phyloP scores from a whole-genome alignment of 2,329 filamentous ascomycete genomes.

The Exserohilum turcica region DNA sequence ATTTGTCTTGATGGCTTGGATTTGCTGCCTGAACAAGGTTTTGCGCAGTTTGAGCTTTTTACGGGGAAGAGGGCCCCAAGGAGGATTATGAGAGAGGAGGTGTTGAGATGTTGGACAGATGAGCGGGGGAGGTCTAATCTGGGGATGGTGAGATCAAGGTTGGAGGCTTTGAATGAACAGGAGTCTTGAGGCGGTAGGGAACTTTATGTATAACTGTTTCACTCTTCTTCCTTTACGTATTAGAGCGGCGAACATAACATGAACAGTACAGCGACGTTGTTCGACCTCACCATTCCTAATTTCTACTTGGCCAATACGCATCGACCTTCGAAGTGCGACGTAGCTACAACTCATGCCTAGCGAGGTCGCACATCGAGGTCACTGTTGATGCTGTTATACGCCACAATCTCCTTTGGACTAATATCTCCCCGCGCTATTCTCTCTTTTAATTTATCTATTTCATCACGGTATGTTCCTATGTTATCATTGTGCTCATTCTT shows the following conservation, averaged over 20 bases:
- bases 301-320: not conserved
- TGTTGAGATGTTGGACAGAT: constrained; percentile 48
- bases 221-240: not conserved
- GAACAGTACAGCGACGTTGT: not conserved
- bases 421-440: constrained; percentile 4
- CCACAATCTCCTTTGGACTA: not conserved
- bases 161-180: constrained; percentile 39
- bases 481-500: constrained; percentile 8
- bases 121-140: constrained; percentile 33
- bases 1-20: constrained; percentile 77
- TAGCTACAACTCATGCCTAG: constrained; percentile 21
- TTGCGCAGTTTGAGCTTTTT: constrained; percentile 80
- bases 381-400: constrained; percentile 2
- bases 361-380: constrained; percentile 5
- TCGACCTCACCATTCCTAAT: not conserved
- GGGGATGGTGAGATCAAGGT: constrained; percentile 33
- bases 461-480: not conserved
- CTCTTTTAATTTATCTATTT: constrained; percentile 1
- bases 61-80: constrained; percentile 74
- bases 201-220: not conserved
- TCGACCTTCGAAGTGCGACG: not conserved
- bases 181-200: constrained; percentile 26
- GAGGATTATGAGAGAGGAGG: constrained; percentile 70
- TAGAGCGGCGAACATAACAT: not conserved
- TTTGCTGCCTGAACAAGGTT: constrained; percentile 75